Evolutionary conservation across 2,329 filamentous ascomycete species (phyloP).

Genomic region (Pseudomassariella vexata): DNA sequence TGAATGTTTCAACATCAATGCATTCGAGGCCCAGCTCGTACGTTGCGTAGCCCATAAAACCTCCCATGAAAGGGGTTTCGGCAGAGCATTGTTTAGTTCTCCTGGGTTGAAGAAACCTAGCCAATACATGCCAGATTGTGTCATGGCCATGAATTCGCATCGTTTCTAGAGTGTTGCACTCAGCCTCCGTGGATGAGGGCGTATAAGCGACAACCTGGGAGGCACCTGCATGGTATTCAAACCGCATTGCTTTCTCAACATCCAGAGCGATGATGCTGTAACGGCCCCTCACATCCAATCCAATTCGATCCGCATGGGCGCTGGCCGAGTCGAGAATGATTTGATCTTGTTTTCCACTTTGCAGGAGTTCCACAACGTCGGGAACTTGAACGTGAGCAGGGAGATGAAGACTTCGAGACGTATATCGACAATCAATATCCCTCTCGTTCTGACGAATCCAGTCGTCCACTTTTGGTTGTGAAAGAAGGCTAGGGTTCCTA

Average conservation of each 20-base stretch:
- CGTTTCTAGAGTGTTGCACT: constrained; percentile 17
- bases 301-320: constrained; percentile 34
- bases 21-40: constrained; percentile 74
- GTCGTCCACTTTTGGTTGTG: too few relatives aligned
- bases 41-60: constrained; percentile 77
- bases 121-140: constrained; percentile 45
- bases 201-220: constrained; percentile 27
- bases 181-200: constrained; percentile 8
- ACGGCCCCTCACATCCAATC: constrained; percentile 48
- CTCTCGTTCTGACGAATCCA: too few relatives aligned
- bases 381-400: constrained; percentile 42
- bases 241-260: constrained; percentile 46
- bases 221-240: constrained; percentile 54
- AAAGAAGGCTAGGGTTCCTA: constrained; percentile 26
- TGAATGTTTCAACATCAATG: constrained; percentile 38
- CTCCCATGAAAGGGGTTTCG: constrained; percentile 65
- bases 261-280: constrained; percentile 71
- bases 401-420: constrained; percentile 35
- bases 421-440: constrained; percentile 28
- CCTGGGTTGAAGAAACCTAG: constrained; percentile 31
- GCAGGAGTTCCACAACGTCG: constrained; percentile 48
- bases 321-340: constrained; percentile 58
- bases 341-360: constrained; percentile 33
- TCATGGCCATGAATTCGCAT: constrained; percentile 20
- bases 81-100: constrained; percentile 16